Percentiles rank a stretch among this genome's conserved stretches.
These are phyloP conservation scores for Nitzschia sp. DNA, from an alignment of 108 stramenopile species.

Conservation along the genomic window DNA sequence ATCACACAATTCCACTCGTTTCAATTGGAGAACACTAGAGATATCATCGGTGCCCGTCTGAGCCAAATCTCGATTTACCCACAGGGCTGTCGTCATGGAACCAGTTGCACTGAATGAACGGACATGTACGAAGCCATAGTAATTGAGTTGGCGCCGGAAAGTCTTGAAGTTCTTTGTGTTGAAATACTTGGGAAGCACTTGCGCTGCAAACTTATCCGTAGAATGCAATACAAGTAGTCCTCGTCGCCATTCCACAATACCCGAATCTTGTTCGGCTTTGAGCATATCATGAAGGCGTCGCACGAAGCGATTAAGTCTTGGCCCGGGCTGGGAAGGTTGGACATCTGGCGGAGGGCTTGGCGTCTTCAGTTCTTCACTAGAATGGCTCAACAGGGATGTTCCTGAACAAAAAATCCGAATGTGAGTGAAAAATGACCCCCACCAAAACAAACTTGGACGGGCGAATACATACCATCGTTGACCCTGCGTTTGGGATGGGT, in stretches of 20 bases:
- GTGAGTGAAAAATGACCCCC: no score
- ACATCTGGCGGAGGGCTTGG: no score
- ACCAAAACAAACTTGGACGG: no score
- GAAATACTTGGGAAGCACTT: conserved; percentile 89
- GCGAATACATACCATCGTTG: no score
- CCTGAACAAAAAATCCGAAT: no score
- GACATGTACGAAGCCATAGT: conserved; percentile 89
- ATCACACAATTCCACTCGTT: conserved; percentile 76
- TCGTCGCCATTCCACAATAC: conserved; percentile 81
- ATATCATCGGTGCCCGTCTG: conserved; percentile 51
- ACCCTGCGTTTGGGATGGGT: no score
- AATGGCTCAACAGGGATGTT: no score
- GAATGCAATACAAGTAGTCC: conserved; percentile 84
- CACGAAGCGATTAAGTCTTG: conserved; percentile 81
- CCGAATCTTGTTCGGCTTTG: conserved; percentile 54
- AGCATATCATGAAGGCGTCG: conserved; percentile 82
- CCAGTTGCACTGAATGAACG: conserved; percentile 68
- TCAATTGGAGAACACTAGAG: conserved; percentile 66
- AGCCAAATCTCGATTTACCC: conserved; percentile 82
- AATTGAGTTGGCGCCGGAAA: conserved; percentile 85
- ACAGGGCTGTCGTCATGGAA: conserved; percentile 68
- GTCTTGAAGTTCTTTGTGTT: conserved; percentile 92
- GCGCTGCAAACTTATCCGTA: conserved; percentile 79
- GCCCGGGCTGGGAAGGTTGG: neutral
- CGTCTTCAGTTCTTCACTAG: no score